These are phyloP conservation scores for Teratosphaeria zuluensis DNA, from an alignment of 2,329 filamentous ascomycete species.

Conservation along the genomic window DNA sequence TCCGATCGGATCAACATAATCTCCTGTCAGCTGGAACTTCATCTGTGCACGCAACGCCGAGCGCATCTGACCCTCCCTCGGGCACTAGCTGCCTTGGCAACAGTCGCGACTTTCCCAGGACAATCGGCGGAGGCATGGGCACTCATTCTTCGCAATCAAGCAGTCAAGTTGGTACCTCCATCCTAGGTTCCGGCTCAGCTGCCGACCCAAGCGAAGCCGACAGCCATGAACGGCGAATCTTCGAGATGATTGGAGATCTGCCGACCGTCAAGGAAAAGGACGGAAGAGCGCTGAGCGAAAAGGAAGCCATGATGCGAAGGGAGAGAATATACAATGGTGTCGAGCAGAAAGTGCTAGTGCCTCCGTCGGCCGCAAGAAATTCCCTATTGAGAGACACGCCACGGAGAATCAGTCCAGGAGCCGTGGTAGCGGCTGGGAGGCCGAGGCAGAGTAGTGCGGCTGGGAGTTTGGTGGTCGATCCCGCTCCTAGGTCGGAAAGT, in stretches of 20 bases:
- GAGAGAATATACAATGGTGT: slow-evolving; percentile 39
- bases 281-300: slow-evolving; percentile 38
- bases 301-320: slow-evolving; percentile 37
- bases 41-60: slow-evolving; percentile 2
- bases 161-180: neutral
- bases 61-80: neutral
- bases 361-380: neutral
- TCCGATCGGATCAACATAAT: neutral
- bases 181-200: neutral
- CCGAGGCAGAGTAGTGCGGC: neutral
- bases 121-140: slow-evolving; percentile 16
- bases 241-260: slow-evolving; percentile 47
- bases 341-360: neutral
- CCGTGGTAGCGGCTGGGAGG: neutral
- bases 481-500: neutral
- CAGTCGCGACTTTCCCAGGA: slow-evolving; percentile 9
- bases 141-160: slow-evolving; percentile 16
- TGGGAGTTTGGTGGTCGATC: neutral
- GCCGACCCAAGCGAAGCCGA: slow-evolving; percentile 18
- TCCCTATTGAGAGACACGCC: neutral
- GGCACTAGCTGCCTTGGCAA: slow-evolving; percentile 1
- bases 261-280: slow-evolving; percentile 43
- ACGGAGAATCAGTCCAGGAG: neutral
- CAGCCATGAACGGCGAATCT: slow-evolving; percentile 23
- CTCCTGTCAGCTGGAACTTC: slow-evolving; percentile 11